Conservation (phyloP, 2,329 filamentous ascomycete species). For the Cercospora sojina region DNA sequence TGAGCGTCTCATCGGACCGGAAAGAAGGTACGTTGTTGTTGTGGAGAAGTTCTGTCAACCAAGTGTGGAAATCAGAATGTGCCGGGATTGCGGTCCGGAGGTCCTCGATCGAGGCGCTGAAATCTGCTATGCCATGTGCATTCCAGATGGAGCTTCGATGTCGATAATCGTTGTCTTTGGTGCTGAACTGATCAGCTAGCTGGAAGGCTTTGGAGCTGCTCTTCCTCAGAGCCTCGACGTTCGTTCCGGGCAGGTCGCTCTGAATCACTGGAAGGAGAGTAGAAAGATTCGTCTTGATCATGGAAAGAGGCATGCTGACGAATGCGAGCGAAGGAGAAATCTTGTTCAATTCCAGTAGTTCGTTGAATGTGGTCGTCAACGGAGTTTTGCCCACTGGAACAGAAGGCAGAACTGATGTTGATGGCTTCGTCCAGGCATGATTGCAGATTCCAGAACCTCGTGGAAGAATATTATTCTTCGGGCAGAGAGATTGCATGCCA, state of each 20-base stretch:
- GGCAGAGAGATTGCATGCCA: conserved; percentile 2
- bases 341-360: conserved; percentile 12
- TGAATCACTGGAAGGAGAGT: conserved; percentile 4
- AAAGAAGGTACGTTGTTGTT: conserved; percentile 2
- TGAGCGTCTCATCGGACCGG: conserved; percentile 2
- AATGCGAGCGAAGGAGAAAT: conserved; percentile 15
- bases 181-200: conserved; percentile 13
- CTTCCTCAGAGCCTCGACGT: neutral
- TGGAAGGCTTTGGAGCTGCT: neutral
- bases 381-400: conserved; percentile 4
- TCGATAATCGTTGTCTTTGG: conserved; percentile 10
- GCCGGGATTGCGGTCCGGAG: neutral
- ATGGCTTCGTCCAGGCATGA: conserved; percentile 2
- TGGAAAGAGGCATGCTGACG: conserved; percentile 15
- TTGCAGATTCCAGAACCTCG: neutral
- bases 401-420: neutral
- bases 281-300: conserved; percentile 14
- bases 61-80: neutral
- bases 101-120: neutral
- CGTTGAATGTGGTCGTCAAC: conserved; percentile 5
- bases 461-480: neutral
- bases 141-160: neutral
- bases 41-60: neutral
- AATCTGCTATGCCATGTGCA: conserved; percentile 1
- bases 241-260: neutral